Evolutionary conservation across 768 basidiomycete species (phyloP).

Genomic region (Tulasnella calospora): DNA sequence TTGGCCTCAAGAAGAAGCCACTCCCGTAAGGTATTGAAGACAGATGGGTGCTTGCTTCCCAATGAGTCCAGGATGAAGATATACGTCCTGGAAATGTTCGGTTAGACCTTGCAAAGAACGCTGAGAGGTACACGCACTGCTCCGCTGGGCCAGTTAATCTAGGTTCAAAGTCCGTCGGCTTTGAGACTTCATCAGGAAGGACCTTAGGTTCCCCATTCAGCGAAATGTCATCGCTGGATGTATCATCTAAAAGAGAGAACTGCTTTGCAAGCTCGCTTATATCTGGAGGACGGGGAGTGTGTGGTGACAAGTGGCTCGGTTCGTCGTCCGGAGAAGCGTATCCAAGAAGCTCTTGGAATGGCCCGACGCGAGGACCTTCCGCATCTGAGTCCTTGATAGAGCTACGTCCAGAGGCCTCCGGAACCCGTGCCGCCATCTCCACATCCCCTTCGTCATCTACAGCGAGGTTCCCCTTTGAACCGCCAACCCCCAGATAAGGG

Average conservation of each 20-base stretch:
- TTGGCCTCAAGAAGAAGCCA: slow-evolving; percentile 76
- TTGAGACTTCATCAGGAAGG: neutral
- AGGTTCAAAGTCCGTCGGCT: neutral
- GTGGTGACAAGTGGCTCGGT: neutral
- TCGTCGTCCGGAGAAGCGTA: neutral
- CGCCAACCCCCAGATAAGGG: neutral
- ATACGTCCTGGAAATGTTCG: slow-evolving; percentile 38
- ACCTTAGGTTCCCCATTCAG: neutral
- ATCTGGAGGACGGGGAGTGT: neutral
- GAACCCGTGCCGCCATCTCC: neutral
- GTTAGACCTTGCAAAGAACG: neutral
- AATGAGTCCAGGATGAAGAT: slow-evolving; percentile 92
- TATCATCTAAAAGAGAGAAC: neutral
- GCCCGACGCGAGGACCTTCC: neutral
- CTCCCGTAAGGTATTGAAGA: slow-evolving; percentile 50
- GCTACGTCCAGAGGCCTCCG: neutral
- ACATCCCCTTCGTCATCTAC: neutral
- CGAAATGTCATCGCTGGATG: neutral
- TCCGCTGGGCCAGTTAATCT: neutral
- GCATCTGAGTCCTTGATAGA: neutral
- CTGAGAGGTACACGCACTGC: neutral
- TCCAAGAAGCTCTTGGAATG: neutral
- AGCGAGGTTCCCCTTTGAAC: neutral
- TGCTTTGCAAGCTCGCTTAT: neutral
- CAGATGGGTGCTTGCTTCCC: slow-evolving; percentile 63